Evolutionary conservation across 306 rosid genomes (phyloP).

Genomic region (Prunus dulcis): DNA sequence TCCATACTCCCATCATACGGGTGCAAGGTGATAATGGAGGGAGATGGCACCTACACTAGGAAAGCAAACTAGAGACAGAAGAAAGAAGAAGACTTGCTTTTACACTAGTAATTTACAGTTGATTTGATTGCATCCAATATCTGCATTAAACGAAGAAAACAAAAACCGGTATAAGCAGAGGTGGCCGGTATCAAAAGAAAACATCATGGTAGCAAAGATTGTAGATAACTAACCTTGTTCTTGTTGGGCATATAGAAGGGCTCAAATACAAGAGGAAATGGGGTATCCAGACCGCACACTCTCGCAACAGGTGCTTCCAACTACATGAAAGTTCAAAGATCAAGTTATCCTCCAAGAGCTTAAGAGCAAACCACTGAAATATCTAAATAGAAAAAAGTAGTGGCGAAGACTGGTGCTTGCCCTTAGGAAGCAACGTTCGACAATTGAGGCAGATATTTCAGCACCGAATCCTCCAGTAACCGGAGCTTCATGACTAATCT

Average conservation of each 20-base stretch:
- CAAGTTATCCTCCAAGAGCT: neutral
- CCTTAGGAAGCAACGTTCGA: conserved; percentile 89
- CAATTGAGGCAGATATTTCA: conserved; percentile 88
- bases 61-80: neutral
- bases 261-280: conserved; percentile 94
- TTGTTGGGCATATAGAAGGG: conserved; percentile 96
- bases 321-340: conserved; percentile 25
- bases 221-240: conserved; percentile 57
- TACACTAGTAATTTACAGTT: conserved; percentile 61
- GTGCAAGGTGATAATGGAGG: neutral
- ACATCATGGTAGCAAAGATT: neutral
- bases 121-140: conserved; percentile 91
- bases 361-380: neutral
- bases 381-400: neutral
- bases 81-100: neutral
- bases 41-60: neutral
- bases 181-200: neutral
- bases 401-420: conserved; percentile 39
- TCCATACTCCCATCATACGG: neutral
- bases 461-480: conserved; percentile 97
- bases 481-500: conserved; percentile 99
- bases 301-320: conserved; percentile 93
- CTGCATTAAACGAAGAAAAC: conserved; percentile 45
- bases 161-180: neutral
- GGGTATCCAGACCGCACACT: conserved; percentile 93